Conservation (phyloP, 2,329 filamentous ascomycete genomes). For the Arthrobotrys entomopaga region DNA sequence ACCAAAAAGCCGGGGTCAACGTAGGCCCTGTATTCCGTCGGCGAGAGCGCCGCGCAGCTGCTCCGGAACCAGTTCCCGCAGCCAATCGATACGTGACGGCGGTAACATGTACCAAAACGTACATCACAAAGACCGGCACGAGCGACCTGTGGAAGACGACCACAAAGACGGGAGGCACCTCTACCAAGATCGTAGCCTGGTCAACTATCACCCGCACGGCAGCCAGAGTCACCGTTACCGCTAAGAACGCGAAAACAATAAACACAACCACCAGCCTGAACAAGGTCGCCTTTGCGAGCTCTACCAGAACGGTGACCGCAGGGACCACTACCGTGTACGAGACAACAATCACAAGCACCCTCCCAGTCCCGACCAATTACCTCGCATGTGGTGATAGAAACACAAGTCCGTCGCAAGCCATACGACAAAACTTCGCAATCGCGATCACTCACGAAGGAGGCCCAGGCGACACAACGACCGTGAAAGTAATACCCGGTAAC, state of each 20-base stretch:
- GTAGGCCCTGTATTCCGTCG: no score
- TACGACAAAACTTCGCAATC: neutral
- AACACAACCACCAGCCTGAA: neutral
- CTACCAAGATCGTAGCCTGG: constrained; percentile 10
- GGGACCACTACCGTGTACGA: neutral
- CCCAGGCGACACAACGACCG: neutral
- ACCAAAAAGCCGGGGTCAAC: neutral
- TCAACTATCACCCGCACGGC: neutral
- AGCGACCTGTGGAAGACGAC: constrained; percentile 32
- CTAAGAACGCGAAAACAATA: neutral
- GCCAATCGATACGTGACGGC: constrained; percentile 9
- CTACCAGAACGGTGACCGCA: neutral
- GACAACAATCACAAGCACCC: constrained; percentile 6
- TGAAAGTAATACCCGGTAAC: constrained; percentile 8
- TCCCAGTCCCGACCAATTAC: constrained; percentile 5
- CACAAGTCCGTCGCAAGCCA: neutral
- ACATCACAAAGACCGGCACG: constrained; percentile 35
- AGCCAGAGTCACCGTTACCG: constrained; percentile 3
- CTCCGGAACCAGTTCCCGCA: constrained; percentile 17
- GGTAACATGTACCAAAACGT: constrained; percentile 39
- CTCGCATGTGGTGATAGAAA: constrained; percentile 16
- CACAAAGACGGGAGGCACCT: constrained; percentile 19
- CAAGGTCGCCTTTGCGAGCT: constrained; percentile 15
- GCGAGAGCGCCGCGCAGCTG: constrained; percentile 5
- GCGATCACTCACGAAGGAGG: neutral